Base-by-base conservation (phyloP, 257 asterid genomes). In the Fraxinus cuspidata region DNA sequence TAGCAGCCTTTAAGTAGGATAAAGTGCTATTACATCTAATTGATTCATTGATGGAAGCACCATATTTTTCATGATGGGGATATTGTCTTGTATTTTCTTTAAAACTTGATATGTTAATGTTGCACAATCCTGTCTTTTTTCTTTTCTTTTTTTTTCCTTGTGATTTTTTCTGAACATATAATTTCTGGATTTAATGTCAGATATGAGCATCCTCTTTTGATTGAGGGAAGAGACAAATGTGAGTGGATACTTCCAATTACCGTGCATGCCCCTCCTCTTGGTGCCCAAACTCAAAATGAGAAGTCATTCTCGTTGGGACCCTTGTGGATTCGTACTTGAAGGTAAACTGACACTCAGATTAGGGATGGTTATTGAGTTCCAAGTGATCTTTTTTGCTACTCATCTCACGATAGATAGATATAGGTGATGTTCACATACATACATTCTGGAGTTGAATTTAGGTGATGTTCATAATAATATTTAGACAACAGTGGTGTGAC, bases 181-280 rank as follows among this genome's bases (percentile, higher is more conserved):
- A 63, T 72, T 68, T 53, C 13, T 77, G 78, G 56, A 51, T 68
- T 34, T 77, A 65, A 13, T 72, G 56, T 70, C 85, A 96, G 99
- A 84, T 93, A 72, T 73, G 98, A 92, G 85, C 99, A 96, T 88
- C 99, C 99, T 85, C 98, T 96, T 85, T 79, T 93, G 86, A 83
- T 93, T 11, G 99, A 93, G 74, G 97, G 92, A 80, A 90, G 99
- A 86, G 99, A 96, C 74, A 93, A 89, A 80, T 93, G 98, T 74
- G 98, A 96, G 84, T 96, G 99, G 98, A 76, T 88, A 79, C 94
- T 96, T 74, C 99, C 99, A 32, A 90, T 96, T 35, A 90, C 95
- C 25, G 92, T 96, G 38, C 97, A 93, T 70, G 98, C 97, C n/a
- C 97, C 97, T 82, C 96, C 97, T 18, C 81, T 82, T 40, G 89